Conservation (phyloP, 1,139 yeast species). For the Lodderomyces theae region DNA sequence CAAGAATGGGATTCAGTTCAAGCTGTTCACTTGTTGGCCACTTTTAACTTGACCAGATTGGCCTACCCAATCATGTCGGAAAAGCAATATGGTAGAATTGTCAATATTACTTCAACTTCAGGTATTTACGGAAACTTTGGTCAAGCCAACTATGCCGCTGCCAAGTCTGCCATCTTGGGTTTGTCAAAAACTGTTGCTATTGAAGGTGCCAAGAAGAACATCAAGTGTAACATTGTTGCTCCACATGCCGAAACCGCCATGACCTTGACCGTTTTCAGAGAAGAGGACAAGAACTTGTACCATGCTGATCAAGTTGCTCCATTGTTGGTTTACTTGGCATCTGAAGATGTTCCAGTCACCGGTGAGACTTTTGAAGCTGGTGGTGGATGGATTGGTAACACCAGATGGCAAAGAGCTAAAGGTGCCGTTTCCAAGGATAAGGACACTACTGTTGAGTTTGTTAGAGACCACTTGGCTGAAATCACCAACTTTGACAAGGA, state of each 20-base stretch:
- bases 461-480: constrained; percentile 64
- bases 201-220: constrained; percentile 81
- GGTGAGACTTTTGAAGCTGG: constrained; percentile 48
- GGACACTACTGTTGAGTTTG: constrained; percentile 63
- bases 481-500: constrained; percentile 64
- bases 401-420: constrained; percentile 92
- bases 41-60: constrained; percentile 78
- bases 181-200: constrained; percentile 81
- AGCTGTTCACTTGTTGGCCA: constrained; percentile 80
- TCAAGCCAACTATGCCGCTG: constrained; percentile 93
- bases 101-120: constrained; percentile 91
- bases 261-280: constrained; percentile 85
- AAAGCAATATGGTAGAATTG: constrained; percentile 77
- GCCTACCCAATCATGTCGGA: constrained; percentile 89
- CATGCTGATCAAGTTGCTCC: constrained; percentile 94
- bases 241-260: constrained; percentile 98
- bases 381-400: constrained; percentile 94
- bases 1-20: constrained; percentile 81
- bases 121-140: constrained; percentile 98
- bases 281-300: constrained; percentile 73
- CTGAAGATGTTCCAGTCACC: constrained; percentile 63
- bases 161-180: constrained; percentile 87
- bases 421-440: constrained; percentile 69
- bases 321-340: constrained; percentile 70
- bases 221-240: constrained; percentile 80